Percentiles rank a stretch among this genome's conserved stretches.
phyloP scores from a whole-genome alignment of 108 stramenopile genomes.

The Cylindrotheca closterium region DNA sequence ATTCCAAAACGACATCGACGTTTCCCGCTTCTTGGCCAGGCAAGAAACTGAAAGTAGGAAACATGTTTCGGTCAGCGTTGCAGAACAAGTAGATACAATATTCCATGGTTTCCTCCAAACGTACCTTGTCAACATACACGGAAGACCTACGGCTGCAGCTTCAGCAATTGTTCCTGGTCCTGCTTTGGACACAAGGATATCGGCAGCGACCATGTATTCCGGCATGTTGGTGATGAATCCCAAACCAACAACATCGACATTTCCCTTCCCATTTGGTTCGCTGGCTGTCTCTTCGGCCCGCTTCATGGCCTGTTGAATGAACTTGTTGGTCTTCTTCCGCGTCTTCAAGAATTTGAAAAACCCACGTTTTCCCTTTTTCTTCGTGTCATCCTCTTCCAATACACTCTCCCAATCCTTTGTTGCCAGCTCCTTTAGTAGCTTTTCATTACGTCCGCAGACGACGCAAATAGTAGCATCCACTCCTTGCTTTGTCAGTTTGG shows the following conservation, averaged over 20 bases:
- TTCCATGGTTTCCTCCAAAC: too few species aligned
- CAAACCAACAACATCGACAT: slow-evolving; percentile 75
- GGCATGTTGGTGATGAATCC: slow-evolving; percentile 96
- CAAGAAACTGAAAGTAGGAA: slow-evolving; percentile 44
- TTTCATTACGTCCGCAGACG: slow-evolving; percentile 92
- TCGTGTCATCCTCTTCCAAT: not conserved
- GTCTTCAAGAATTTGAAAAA: slow-evolving; percentile 6
- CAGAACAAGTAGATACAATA: too few species aligned
- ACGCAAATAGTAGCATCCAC: slow-evolving; percentile 89
- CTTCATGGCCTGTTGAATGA: slow-evolving; percentile 6
- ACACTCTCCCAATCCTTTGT: slow-evolving; percentile 68
- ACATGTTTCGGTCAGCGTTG: not conserved
- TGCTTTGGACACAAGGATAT: slow-evolving; percentile 92
- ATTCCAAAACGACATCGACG: slow-evolving; percentile 78
- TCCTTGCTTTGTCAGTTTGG: slow-evolving; percentile 44
- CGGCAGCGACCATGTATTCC: slow-evolving; percentile 94
- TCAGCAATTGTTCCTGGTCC: slow-evolving; percentile 99
- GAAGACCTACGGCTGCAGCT: slow-evolving; percentile 88
- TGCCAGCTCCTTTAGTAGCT: slow-evolving; percentile 60
- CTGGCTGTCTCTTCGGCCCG: slow-evolving; percentile 12
- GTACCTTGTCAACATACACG: slow-evolving; percentile 89
- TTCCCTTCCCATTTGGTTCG: slow-evolving; percentile 29
- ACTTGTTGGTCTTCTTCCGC: not conserved
- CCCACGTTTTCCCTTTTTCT: slow-evolving; percentile 6
- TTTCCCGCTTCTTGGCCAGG: slow-evolving; percentile 90